These are phyloP conservation scores for Cornus suecica DNA, from an alignment of 148 eudicot species.

Conservation along the genomic window DNA sequence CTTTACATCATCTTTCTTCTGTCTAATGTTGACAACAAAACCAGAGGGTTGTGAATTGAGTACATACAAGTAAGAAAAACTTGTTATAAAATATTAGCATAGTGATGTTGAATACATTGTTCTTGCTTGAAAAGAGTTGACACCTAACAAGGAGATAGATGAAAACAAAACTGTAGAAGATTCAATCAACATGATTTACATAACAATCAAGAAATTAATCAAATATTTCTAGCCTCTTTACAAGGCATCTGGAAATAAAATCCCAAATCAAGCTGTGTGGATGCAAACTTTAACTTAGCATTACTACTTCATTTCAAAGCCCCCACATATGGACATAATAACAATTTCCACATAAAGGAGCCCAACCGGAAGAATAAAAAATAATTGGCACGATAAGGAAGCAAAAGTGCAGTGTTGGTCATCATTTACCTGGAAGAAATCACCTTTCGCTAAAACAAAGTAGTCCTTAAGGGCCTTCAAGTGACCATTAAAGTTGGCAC, in stretches of 20 bases:
- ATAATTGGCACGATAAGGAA: not conserved
- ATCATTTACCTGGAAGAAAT: conserved; percentile 85
- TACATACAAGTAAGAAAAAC: not conserved
- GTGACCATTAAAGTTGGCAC: conserved; percentile 95
- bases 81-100: too few species aligned
- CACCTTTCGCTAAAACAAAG: conserved; percentile 94
- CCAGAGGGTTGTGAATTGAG: not conserved
- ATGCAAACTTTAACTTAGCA: not conserved
- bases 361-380: not conserved
- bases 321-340: too few species aligned
- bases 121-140: not conserved
- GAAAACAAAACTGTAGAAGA: conserved; percentile 2
- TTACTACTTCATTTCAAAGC: not conserved
- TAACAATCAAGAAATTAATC: not conserved
- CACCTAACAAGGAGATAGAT: not conserved
- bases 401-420: conserved; percentile 3
- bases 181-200: not conserved
- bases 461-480: conserved; percentile 94
- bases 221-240: not conserved
- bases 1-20: not conserved
- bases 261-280: not conserved
- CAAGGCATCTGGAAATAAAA: not conserved
- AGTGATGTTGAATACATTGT: not conserved
- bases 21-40: conserved; percentile 4
- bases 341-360: not conserved